Base-by-base conservation (phyloP, 2,329 filamentous ascomycete genomes). In the Karstenula rhodostoma region DNA sequence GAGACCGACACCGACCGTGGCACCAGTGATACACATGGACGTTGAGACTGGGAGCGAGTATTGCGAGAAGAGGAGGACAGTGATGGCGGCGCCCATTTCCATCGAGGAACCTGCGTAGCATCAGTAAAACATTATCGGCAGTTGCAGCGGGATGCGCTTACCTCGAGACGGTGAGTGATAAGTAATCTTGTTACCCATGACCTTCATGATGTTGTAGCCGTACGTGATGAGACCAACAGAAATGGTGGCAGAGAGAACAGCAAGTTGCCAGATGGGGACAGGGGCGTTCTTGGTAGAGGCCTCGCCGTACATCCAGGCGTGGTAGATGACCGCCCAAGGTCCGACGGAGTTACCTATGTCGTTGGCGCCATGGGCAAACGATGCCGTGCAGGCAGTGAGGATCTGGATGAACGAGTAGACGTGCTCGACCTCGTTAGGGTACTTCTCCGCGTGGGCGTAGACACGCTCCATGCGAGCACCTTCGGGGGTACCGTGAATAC, bases 121-220 rank as follows among this genome's bases (percentile, higher is more conserved):
- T 68, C 49, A 70, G 66, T 33, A 57, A 25, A 17, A 53, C 23
- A 19, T 15, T 37, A 40, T 47, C 2, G 3, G 29, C 51, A n/a
- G 4, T 44, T 8, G 19, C 12, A 44, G 42, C 19, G 13, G 27
- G 50, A n/a, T 7, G 22, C 15, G 61, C 60, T 51, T 67, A 69
- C 73, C 84, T 69, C 84, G 74, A 65, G 77, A 82, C 4, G 85
- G 85, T 3, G 84, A 86, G 76, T 91, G 89, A 77, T 90, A 90
- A 59, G 89, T 92, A 76, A 91, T 88, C 79, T 90, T 90, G 84
- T 93, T 93, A 56, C 90, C 90, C 90, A 93, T 92, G 78, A 91
- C 88, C 81, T 91, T 92, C 90, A 93, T 93, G 80, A 93, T 93
- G 82, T 93, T 92, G 82, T 92, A 93, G 10, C 90, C 90, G 70